Evolutionary conservation across 306 rosid genomes (phyloP).

Genomic region (Amphicarpaea edgeworthii): DNA sequence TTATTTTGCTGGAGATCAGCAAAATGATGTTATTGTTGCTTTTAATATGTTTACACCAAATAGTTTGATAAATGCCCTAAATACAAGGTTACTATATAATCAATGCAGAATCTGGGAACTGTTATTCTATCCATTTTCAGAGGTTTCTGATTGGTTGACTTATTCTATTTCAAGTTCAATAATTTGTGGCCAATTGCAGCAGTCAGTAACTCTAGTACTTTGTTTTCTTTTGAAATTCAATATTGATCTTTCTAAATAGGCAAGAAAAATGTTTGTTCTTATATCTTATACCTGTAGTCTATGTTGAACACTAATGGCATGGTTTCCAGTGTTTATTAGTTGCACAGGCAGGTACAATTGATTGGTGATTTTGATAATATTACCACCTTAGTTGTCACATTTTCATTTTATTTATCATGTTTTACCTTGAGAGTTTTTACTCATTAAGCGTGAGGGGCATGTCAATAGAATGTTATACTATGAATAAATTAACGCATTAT

Average conservation of each 20-base stretch:
- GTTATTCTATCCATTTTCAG: constrained; percentile 33
- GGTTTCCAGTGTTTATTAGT: constrained; percentile 16
- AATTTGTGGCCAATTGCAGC: constrained; percentile 26
- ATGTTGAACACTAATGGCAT: constrained; percentile 18
- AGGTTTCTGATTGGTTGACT: constrained; percentile 22
- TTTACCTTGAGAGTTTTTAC: background rate
- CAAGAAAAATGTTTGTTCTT: constrained; percentile 5
- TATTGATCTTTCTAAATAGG: constrained; percentile 35
- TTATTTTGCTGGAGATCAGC: constrained; percentile 29
- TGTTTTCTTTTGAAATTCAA: constrained; percentile 27
- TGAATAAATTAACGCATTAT: background rate
- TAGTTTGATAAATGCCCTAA: constrained; percentile 33
- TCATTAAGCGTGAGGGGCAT: constrained; percentile 7
- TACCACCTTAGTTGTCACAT: constrained; percentile 1
- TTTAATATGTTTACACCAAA: constrained; percentile 33
- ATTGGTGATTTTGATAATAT: constrained; percentile 25
- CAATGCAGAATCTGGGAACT: constrained; percentile 28
- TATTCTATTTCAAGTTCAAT: constrained; percentile 30
- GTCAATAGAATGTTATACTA: constrained; percentile 20
- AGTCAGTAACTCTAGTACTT: constrained; percentile 20
- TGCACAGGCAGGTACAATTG: constrained; percentile 10
- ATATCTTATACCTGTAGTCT: constrained; percentile 20
- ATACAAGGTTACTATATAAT: constrained; percentile 14
- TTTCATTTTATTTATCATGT: constrained; percentile 1
- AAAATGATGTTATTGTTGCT: constrained; percentile 37